phyloP scores from a whole-genome alignment of 805 yeast genomes.

The Suhomyces faveliae region DNA sequence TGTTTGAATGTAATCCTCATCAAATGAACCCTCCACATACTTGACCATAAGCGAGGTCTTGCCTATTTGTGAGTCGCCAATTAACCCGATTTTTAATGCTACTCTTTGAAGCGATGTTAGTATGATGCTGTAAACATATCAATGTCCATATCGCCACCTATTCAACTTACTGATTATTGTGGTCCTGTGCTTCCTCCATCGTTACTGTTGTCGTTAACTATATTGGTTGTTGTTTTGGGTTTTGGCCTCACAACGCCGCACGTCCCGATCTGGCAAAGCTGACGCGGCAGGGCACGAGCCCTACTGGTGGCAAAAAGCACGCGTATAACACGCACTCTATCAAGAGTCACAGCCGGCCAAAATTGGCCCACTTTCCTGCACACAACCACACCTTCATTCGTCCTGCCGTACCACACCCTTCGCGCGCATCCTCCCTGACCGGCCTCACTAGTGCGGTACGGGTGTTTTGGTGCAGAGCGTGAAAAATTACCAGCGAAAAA shows the following conservation, averaged over 20 bases:
- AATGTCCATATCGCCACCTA: background rate
- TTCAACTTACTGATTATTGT: conserved; percentile 38
- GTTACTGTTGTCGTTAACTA: conserved; percentile 4
- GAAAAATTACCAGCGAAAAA: conserved; percentile 1
- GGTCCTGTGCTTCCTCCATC: conserved; percentile 23
- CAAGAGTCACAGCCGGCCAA: background rate
- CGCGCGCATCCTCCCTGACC: background rate
- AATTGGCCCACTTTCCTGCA: background rate
- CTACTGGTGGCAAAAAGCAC: background rate
- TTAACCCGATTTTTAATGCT: conserved; percentile 81
- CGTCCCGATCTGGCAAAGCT: background rate
- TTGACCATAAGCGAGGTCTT: conserved; percentile 95
- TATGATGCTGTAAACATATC: background rate
- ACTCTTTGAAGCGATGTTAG: conserved; percentile 35
- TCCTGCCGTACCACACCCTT: background rate
- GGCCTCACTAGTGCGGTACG: conserved; percentile 1
- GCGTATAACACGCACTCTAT: background rate
- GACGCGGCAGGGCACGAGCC: background rate
- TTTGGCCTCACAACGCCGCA: background rate
- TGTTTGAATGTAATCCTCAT: conserved; percentile 89
- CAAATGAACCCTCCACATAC: conserved; percentile 92
- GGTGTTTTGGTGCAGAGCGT: background rate
- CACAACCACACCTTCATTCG: background rate
- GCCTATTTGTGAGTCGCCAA: conserved; percentile 96
- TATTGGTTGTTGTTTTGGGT: conserved; percentile 1